Percentiles rank a stretch among this genome's conserved stretches.
These are phyloP conservation scores for Aspergillus brunneoviolaceus DNA, from an alignment of 2,329 filamentous ascomycete genomes.

Conservation along the genomic window DNA sequence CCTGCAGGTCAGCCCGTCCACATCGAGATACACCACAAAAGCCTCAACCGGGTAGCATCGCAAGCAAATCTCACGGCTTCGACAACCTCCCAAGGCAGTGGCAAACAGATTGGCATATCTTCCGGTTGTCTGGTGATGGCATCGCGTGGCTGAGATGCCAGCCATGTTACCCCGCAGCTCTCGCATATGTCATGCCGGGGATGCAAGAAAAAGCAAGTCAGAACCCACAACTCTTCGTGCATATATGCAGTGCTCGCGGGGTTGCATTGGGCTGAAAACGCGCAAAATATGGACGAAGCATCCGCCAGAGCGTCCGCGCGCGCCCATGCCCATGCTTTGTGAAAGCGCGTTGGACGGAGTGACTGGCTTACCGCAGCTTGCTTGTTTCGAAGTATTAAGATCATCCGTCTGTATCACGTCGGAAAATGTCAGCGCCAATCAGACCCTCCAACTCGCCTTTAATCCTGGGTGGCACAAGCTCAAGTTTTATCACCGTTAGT, in stretches of 20 bases:
- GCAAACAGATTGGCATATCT: neutral
- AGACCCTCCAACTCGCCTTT: neutral
- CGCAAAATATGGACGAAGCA: neutral
- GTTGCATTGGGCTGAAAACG: slow-evolving; percentile 8
- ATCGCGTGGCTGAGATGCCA: slow-evolving; percentile 18
- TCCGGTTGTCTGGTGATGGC: slow-evolving; percentile 18
- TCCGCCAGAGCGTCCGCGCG: no score
- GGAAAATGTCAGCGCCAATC: slow-evolving; percentile 2
- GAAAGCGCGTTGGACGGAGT: neutral
- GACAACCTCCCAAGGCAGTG: neutral
- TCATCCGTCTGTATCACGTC: neutral
- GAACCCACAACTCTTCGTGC: slow-evolving; percentile 1
- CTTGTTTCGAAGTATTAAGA: neutral
- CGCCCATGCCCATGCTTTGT: neutral
- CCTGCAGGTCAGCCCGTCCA: neutral
- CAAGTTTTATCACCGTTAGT: neutral
- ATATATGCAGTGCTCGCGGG: slow-evolving; percentile 7
- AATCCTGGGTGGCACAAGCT: slow-evolving; percentile 1
- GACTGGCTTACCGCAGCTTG: neutral
- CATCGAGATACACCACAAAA: slow-evolving; percentile 1
- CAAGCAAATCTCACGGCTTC: neutral
- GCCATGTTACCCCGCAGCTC: slow-evolving; percentile 14
- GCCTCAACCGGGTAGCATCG: neutral
- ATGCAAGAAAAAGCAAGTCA: slow-evolving; percentile 5
- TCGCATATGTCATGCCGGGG: slow-evolving; percentile 1